Evolutionary conservation across 2,329 filamentous ascomycete species (phyloP).

Genomic region (Immersiporthe knoxdaviesiana): DNA sequence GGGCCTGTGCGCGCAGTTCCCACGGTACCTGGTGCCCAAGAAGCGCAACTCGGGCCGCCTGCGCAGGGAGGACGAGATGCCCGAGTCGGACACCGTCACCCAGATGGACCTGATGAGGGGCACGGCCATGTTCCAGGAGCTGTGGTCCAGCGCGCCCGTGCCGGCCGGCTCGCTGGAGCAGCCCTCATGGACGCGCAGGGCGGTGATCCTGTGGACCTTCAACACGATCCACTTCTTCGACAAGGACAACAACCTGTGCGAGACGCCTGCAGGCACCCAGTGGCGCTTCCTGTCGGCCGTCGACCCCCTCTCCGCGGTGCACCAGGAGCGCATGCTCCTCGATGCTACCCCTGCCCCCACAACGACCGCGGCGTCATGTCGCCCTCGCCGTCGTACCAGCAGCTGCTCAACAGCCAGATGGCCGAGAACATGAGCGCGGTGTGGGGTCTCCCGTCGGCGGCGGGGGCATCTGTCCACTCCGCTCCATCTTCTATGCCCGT

Average conservation of each 20-base stretch:
- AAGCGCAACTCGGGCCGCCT: constrained; percentile 12
- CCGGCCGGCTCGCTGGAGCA: constrained; percentile 34
- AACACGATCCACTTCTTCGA: constrained; percentile 51
- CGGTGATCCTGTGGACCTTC: constrained; percentile 67
- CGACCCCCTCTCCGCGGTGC: constrained; percentile 61
- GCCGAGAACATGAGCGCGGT: constrained; percentile 58
- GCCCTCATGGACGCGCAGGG: constrained; percentile 57
- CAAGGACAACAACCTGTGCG: constrained; percentile 47
- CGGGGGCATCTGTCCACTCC: constrained; percentile 19
- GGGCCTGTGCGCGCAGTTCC: constrained; percentile 58
- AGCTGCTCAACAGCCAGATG: constrained; percentile 59
- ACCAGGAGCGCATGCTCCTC: constrained; percentile 53
- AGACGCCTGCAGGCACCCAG: constrained; percentile 57
- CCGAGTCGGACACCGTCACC: constrained; percentile 39
- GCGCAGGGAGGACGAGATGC: constrained; percentile 35
- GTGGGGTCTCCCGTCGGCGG: constrained; percentile 39
- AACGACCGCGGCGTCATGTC: constrained; percentile 54
- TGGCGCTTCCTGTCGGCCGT: constrained; percentile 67
- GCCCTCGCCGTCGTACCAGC: constrained; percentile 53
- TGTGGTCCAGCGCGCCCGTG: constrained; percentile 59
- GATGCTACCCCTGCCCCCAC: constrained; percentile 34
- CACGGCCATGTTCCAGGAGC: constrained; percentile 70
- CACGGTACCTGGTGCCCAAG: constrained; percentile 42
- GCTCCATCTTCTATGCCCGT: constrained; percentile 27
- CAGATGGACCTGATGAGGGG: constrained; percentile 61